Base-by-base conservation (phyloP, 352 stramenopile species). In the Phytophthora tubulina region DNA sequence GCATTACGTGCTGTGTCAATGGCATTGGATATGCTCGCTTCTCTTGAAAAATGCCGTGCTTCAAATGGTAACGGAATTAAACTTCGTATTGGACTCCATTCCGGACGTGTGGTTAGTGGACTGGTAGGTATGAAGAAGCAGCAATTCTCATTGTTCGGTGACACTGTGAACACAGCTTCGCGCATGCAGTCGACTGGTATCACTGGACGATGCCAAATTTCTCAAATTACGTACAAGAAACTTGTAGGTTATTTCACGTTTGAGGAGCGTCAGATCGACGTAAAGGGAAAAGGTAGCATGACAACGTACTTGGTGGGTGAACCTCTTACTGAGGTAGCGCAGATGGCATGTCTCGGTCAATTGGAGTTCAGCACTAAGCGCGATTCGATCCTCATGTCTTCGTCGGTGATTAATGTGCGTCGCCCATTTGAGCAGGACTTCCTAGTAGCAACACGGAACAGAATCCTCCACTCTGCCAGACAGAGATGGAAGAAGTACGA, bases 101-200 rank as follows among this genome's bases (percentile, higher is more conserved):
- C 87, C 6, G 95, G 94, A 9, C 83, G 92, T 21, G 85, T 97
- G 17, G 92, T 98, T 27, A 94, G 84, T 31, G 87, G 89, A 13
- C 76, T 98, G 1, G 91, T 98, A 0, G 94, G 94, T 0, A 92
- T 96, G 75, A 95, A 97, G 63, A 98, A 98, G 72, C 92, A 96
- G 46, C 88, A 96, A 32, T 99, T 98, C 70, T 97, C 89, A 9
- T 75, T 99, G 7, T 98, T 99, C 79, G 94, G 96, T 6, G 96
- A 99, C 62, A 96, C 95, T 0, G 92, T 97, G 3, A 98, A 97
- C 67, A 97, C 91, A 0, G 80, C 91, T 4, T 92, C 85, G 4
- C 82, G 93, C 2, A 98, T 97, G 94, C 91, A 98, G 63, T 97
- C 89, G 5, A 97, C 93, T 30, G 92, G 91, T 0, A 64, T 94